A percentile compares a stretch with the other conserved stretches of the same genome.
These are phyloP conservation scores for Calocera cornea DNA, from an alignment of 768 basidiomycete species.

Conservation along the genomic window DNA sequence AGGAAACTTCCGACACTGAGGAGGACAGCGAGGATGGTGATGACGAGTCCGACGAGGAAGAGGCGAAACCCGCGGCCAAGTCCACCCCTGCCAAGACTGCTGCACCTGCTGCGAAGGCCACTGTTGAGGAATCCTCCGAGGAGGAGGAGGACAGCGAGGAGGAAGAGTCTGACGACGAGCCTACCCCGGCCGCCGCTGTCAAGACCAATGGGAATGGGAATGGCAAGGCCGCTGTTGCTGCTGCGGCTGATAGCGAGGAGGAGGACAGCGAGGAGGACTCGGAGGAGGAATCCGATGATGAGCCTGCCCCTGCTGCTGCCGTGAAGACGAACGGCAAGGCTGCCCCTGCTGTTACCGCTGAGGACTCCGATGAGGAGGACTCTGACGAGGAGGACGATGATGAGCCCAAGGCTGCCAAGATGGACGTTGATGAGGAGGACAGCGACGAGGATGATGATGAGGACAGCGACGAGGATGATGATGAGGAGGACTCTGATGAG, in stretches of 20 bases:
- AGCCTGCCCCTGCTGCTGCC: slow-evolving; percentile 32
- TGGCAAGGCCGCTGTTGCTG: slow-evolving; percentile 14
- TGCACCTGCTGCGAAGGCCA: slow-evolving; percentile 21
- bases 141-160: slow-evolving; percentile 12
- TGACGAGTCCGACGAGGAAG: slow-evolving; percentile 23
- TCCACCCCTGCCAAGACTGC: no score
- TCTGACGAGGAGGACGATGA: slow-evolving; percentile 20
- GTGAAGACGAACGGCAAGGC: slow-evolving; percentile 20
- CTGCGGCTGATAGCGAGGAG: neutral
- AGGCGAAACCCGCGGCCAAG: neutral
- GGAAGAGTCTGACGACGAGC: slow-evolving; percentile 20
- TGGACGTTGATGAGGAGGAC: slow-evolving; percentile 17
- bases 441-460: slow-evolving; percentile 18
- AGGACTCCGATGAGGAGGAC: slow-evolving; percentile 23
- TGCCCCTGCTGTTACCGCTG: slow-evolving; percentile 15
- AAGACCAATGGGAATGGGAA: slow-evolving; percentile 18
- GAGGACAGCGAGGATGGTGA: slow-evolving; percentile 10
- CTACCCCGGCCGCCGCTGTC: slow-evolving; percentile 19
- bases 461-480: slow-evolving; percentile 38
- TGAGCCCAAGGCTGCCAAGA: slow-evolving; percentile 19
- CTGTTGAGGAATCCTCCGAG: slow-evolving; percentile 22
- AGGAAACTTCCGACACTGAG: slow-evolving; percentile 1
- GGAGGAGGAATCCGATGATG: slow-evolving; percentile 21
- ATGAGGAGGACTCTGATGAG: slow-evolving; percentile 33
- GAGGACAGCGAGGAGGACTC: slow-evolving; percentile 19